These are phyloP conservation scores for Basidiobolus meristosporus DNA, from an alignment of 371 early-diverging fungal genomes.

Conservation along the genomic window DNA sequence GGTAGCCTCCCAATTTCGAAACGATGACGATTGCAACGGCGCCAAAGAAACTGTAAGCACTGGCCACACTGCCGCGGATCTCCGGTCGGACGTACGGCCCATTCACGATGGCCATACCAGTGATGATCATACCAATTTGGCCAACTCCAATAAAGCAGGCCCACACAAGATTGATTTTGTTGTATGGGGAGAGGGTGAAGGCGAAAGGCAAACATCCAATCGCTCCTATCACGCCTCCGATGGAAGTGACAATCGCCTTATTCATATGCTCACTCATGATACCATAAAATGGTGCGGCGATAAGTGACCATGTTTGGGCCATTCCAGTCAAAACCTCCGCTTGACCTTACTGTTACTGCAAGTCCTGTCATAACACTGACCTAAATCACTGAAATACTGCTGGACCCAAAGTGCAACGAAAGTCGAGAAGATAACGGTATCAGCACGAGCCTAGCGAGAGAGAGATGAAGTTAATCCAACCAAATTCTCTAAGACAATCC, in stretches of 20 bases:
- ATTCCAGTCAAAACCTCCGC: constrained; percentile 24
- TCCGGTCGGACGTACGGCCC: constrained; percentile 21
- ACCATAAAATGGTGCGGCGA: constrained; percentile 44
- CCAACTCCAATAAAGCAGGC: constrained; percentile 42
- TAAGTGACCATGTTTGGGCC: constrained; percentile 45
- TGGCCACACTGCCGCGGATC: constrained; percentile 43
- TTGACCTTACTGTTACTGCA: constrained; percentile 3
- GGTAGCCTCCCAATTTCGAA: constrained; percentile 14
- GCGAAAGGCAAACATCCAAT: constrained; percentile 34
- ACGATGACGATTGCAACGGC: constrained; percentile 32
- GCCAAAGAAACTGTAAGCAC: constrained; percentile 46
- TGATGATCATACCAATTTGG: constrained; percentile 58
- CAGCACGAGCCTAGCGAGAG: constrained; percentile 34
- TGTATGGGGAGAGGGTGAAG: constrained; percentile 27
- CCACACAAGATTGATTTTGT: constrained; percentile 19
- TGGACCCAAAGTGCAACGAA: constrained; percentile 60
- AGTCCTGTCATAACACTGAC: constrained; percentile 17
- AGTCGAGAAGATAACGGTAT: constrained; percentile 48
- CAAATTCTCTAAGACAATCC: no score
- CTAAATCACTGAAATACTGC: constrained; percentile 28
- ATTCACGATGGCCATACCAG: constrained; percentile 40
- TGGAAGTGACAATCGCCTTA: constrained; percentile 19
- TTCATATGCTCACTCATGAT: constrained; percentile 17
- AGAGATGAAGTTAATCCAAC: background rate
- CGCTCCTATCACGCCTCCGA: constrained; percentile 34